Percentiles rank a stretch among this genome's conserved stretches.
phyloP scores from a whole-genome alignment of 192 early-diverging fungal genomes.

The Backusella liffmaniae region DNA sequence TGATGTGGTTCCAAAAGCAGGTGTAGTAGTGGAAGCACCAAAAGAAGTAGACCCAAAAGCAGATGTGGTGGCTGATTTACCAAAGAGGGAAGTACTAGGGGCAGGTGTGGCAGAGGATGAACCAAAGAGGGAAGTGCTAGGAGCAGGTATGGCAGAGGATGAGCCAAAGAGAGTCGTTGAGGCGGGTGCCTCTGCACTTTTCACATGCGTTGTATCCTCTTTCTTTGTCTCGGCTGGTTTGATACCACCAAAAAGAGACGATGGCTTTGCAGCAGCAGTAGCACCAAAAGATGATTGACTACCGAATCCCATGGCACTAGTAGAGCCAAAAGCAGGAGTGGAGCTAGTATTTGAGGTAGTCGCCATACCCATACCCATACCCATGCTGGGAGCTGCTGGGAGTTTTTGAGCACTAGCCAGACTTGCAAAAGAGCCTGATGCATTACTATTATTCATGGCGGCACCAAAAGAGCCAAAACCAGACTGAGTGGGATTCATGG shows the following conservation, averaged over 20 bases:
- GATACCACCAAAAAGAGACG: not conserved
- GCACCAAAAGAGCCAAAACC: constrained; percentile 2
- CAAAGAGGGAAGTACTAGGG: constrained; percentile 10
- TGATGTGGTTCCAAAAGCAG: not conserved
- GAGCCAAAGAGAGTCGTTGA: not conserved
- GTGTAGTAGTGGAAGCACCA: not conserved
- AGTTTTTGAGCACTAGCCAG: constrained; percentile 16
- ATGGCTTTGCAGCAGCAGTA: not conserved
- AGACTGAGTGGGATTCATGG: not conserved
- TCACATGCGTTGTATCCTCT: not conserved
- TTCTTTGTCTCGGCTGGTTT: not conserved
- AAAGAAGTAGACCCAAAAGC: not conserved
- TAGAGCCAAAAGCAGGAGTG: constrained; percentile 21
- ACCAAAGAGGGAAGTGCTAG: constrained; percentile 2
- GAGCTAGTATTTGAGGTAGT: not conserved
- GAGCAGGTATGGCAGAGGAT: not conserved
- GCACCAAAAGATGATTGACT: not conserved
- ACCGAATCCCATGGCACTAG: constrained; percentile 14
- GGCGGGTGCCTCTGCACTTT: not conserved
- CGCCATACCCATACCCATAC: constrained; percentile 3
- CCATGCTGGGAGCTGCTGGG: not conserved
- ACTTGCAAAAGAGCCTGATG: constrained; percentile 4
- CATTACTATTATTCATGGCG: not conserved
- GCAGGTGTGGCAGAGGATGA: constrained; percentile 3
- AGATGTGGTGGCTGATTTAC: not conserved